Evolutionary conservation across 495 filamentous ascomycete genomes (phyloP), one percentile per base, ranked within the genome.

Genomic region (Penicillium ochrochloron): DNA sequence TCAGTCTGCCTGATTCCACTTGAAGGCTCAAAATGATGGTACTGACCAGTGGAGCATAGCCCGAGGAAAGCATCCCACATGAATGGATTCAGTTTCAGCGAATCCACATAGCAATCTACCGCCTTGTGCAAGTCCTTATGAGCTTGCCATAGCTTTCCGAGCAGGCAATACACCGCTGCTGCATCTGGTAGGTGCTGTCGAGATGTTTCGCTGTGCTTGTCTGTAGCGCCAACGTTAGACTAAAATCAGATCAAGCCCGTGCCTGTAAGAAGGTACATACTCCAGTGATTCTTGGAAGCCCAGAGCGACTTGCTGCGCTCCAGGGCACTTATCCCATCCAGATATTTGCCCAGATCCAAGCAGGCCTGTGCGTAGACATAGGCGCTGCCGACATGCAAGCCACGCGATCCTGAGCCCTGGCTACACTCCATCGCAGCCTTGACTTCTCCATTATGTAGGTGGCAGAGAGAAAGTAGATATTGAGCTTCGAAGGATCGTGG

Each of bases 31-130:
- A 60, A 65, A 54, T 21, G 56, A 25, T 5, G 63, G 53, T 37
- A 70, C 82, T 66, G 72, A 89, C 89, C 89, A 34, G 85, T 83
- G 63, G 90, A 85, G 62, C 89, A 90, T 5, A 99, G 79, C n/a
- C 84, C 88, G 21, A 88, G 82, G 74, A 97, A 97, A 0, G 96
- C 96, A 81, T 99, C 95, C 95, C 96, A 98, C 86, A 96, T 94
- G 77, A 98, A 96, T 0, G 95, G 94, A 71, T 97, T 98, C 41
- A 89, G 72, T 75, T 93, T 96, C 56, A 98, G 79, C 9, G 95
- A 89, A 61, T 93, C 91, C 60, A 94, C 91, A 73, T 93, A 98
- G 71, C 86, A 90, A 54, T 90, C 84, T 12, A 93, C 85, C 34
- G 96, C 92, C 69, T 90, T 93, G 66, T 88, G 88, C 63, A 88